Base-by-base conservation (phyloP, 2,329 filamentous ascomycete species). In the Aspergillus caelatus region DNA sequence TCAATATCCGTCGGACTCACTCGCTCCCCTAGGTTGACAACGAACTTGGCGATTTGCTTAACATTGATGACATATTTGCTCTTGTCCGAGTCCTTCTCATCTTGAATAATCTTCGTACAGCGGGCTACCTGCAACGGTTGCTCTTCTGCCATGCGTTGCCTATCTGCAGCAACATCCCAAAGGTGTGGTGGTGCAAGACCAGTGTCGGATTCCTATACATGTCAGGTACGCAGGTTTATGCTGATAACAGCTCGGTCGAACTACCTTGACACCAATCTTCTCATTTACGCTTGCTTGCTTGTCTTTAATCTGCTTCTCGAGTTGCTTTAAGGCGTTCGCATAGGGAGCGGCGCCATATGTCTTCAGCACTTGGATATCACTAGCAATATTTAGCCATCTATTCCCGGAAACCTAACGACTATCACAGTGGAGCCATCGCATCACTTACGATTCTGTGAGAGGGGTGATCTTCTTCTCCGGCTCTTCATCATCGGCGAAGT, bases 61-160 rank as follows among this genome's bases (percentile, higher is more conserved):
- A 99, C 94, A 81, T 99, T 99, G 86, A 99, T 99, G 74, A 99
- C 94, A 84, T 99, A 99, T 89, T 98, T 99, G 88, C 91, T 96
- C 88, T 99, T 99, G 67, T 96, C 92, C 65, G 92, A 85, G 78
- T 98, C 94, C 81, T 95, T 94, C 78, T 97, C 94, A 76, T 98
- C 94, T 65, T 93, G 89, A 72, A 99, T 99, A 79, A 99, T 99
- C 86, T 99, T 99, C 64, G 95, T 99, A 86, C 95, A 99, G 75
- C 95, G 88, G 69, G 95, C 95, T 68, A 99, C 95, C 82, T 99
- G 95, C 72, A 98, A 87, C 50, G 95, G 95, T 75, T 99, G 95
- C 82, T 99, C 95, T 82, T 99, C 95, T 68, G 90, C 89, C 95
- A 99, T 99, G 75, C 95, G 93, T 87, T 98, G 95, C 73, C 94